Conservation (phyloP, 169 alveolate genomes). For the Blepharisma undulans region DNA sequence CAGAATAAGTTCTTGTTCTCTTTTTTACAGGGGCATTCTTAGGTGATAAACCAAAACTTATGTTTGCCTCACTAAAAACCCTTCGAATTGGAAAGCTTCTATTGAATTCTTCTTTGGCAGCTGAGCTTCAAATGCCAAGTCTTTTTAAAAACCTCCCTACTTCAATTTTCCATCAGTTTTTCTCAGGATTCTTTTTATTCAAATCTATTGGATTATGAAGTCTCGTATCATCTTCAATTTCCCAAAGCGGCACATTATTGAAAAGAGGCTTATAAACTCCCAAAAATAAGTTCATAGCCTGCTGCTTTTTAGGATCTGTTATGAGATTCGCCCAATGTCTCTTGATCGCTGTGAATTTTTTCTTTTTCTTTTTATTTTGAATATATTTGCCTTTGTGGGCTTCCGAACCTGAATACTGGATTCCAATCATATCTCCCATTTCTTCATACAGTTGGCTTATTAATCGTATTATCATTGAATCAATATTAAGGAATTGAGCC, state of each 20-base stretch:
- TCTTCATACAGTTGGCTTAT: constrained; percentile 36
- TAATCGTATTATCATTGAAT: background rate
- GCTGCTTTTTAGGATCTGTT: constrained; percentile 42
- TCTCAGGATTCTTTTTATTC: background rate
- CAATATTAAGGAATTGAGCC: background rate
- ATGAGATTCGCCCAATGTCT: constrained; percentile 46
- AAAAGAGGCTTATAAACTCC: constrained; percentile 37
- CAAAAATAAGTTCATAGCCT: constrained; percentile 42
- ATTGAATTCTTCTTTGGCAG: background rate
- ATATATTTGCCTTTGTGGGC: constrained; percentile 30
- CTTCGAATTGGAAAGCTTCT: background rate
- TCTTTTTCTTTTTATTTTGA: background rate
- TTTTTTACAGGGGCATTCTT: background rate
- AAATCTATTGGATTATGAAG: background rate
- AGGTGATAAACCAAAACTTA: background rate
- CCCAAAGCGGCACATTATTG: constrained; percentile 6
- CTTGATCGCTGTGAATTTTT: constrained; percentile 27
- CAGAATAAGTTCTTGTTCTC: background rate
- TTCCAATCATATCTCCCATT: constrained; percentile 49
- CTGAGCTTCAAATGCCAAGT: background rate
- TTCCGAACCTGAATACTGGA: constrained; percentile 43
- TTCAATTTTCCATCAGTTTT: constrained; percentile 24
- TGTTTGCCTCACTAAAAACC: background rate
- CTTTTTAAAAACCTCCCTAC: background rate
- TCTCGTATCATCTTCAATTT: constrained; percentile 6